Conservation (phyloP, 495 filamentous ascomycete genomes). For the Aspergillus cavernicola region DNA sequence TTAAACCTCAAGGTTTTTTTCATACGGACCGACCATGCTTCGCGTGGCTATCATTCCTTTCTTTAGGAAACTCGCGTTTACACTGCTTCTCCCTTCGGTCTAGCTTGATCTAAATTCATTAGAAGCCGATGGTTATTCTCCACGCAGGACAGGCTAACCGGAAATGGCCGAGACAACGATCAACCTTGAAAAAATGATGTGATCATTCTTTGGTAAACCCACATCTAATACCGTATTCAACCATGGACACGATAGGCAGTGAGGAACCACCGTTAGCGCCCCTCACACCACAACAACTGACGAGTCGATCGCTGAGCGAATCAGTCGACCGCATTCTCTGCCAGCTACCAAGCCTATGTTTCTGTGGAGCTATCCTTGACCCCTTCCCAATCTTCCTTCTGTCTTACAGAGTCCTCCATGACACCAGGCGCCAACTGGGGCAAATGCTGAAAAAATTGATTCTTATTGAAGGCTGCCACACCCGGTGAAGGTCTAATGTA, state of each 20-base stretch:
- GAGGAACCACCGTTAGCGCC: slow-evolving; percentile 5
- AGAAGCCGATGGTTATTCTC: neutral
- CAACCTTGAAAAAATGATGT: slow-evolving; percentile 13
- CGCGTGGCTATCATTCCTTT: too few species aligned
- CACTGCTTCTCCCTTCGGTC: neutral
- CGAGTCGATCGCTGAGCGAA: neutral
- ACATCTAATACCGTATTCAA: neutral
- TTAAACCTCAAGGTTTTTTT: too few species aligned
- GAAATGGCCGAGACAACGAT: slow-evolving; percentile 7
- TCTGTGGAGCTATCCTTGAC: neutral
- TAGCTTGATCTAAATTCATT: slow-evolving; percentile 7
- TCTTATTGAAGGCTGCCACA: too few species aligned
- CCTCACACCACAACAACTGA: neutral
- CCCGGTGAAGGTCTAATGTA: neutral
- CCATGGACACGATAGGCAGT: neutral
- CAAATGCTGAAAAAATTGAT: too few species aligned
- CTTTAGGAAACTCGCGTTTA: neutral
- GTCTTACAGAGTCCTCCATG: neutral
- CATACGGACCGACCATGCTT: neutral
- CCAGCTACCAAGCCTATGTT: neutral
- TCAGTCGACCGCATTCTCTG: neutral
- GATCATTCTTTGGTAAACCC: slow-evolving; percentile 13
- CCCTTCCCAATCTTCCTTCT: neutral
- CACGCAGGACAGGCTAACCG: neutral
- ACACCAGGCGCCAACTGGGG: slow-evolving; percentile 7